A percentile compares a stretch with the other conserved stretches of the same genome.
phyloP scores from a whole-genome alignment of 2,329 filamentous ascomycete species.

The Coniochaeta sp. region DNA sequence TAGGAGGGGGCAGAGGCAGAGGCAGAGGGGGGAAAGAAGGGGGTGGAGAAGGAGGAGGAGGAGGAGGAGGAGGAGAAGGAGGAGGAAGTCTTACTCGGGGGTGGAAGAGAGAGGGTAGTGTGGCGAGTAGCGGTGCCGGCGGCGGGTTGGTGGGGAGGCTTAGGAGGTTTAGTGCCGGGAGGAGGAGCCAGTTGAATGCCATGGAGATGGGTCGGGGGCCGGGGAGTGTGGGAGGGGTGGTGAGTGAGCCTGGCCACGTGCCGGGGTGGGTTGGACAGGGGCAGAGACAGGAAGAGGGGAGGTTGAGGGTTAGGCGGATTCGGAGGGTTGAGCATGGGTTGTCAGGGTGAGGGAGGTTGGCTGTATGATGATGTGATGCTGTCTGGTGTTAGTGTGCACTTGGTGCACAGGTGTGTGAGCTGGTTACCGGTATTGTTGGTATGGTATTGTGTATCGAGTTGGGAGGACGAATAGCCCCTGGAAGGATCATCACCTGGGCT shows the following conservation, averaged over 20 bases:
- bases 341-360: background rate
- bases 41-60: no score
- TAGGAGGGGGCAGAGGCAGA: no score
- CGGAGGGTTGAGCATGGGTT: background rate
- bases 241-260: background rate
- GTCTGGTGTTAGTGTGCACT: no score
- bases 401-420: background rate
- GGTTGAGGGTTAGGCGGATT: background rate
- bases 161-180: background rate
- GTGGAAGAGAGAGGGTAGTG: background rate
- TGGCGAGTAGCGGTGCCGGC: background rate
- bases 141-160: background rate
- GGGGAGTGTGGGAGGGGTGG: background rate
- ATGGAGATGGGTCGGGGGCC: background rate
- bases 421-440: background rate
- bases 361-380: no score
- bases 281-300: background rate
- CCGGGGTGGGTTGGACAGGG: background rate
- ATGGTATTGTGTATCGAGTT: background rate
- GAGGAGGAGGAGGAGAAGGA: conserved; percentile 1
- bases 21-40: no score
- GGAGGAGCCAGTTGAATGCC: background rate
- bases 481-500: background rate
- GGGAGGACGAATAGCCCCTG: background rate
- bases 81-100: background rate